Conservation (phyloP, 83 land plant species). For the Thuja plicata region DNA sequence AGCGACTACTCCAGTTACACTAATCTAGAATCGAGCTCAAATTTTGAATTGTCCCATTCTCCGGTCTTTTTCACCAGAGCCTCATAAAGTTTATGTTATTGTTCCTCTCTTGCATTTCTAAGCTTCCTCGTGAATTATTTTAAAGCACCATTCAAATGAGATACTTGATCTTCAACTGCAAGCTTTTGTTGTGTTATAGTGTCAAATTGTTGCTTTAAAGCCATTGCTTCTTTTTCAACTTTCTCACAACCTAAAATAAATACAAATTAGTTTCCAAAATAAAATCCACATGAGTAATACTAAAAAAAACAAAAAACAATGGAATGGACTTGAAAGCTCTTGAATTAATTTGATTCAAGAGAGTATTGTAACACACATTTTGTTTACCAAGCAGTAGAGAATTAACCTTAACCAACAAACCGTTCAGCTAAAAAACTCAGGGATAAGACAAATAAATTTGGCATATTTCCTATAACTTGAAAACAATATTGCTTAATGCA, state of each 20-base stretch:
- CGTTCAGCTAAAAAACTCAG: background rate
- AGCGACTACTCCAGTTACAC: constrained; percentile 43
- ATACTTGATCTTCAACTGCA: constrained; percentile 55
- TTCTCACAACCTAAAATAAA: constrained; percentile 86
- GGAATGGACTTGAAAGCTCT: background rate
- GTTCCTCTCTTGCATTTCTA: constrained; percentile 68
- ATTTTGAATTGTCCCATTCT: constrained; percentile 62
- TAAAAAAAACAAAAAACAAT: too few relatives aligned
- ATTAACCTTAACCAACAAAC: background rate
- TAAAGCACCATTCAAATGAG: constrained; percentile 85
- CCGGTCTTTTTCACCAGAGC: constrained; percentile 41
- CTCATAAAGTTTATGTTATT: constrained; percentile 66
- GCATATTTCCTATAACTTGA: background rate
- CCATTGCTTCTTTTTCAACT: constrained; percentile 68
- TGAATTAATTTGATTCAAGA: background rate
- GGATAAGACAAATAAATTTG: background rate
- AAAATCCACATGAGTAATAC: background rate
- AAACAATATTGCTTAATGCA: background rate
- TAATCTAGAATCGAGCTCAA: constrained; percentile 60
- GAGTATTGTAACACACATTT: background rate
- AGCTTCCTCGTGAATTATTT: constrained; percentile 89
- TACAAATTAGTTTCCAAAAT: background rate
- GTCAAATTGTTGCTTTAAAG: constrained; percentile 65
- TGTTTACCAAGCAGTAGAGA: background rate
- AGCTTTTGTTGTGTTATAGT: constrained; percentile 52